Base-by-base conservation (phyloP, 2,329 filamentous ascomycete genomes). In the Penicillium sp. region DNA sequence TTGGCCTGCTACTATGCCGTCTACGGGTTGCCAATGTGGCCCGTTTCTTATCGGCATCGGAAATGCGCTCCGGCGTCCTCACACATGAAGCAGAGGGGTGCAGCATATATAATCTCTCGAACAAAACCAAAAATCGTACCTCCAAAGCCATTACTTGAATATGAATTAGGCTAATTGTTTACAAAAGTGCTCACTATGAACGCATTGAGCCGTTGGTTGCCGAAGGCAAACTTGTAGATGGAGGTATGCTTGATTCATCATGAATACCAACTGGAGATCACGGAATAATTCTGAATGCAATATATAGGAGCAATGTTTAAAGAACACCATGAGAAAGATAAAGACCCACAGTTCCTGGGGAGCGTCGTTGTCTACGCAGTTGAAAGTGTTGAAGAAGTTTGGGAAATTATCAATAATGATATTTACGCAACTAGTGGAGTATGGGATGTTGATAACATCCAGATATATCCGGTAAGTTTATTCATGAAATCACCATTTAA, bases 331-430 rank as follows among this genome's bases (percentile, higher is more conserved):
- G 24, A 44, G 15, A 47, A 58, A 36, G 52, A 46, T 1, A 32
- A 58, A 32, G 50, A 52, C 27, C 18, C 49, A 2, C 29, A 49
- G 12, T 60, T 62, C 20, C 33, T 44, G 26, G 61, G 60, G 4
- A 63, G 56, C 23, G 54, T 63, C 43, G 45, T 59, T 20, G 52
- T 63, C 6, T 61, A 58, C 44, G 54, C 50, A 1, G 61, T 36
- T 7, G 49, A 56, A 10, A 53, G 32, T 20, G 39, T 26, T 5
- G 58, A 60, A 27, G 58, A 61, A 15, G 59, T 60, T 4, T 50
- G 46, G 2, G 10, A 44, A 7, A 40, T 61, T 17, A 54, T 62
- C 7, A 46, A 52, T 3, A 52, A 54, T 4, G 58, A 64, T 18
- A 40, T 59, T 3, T 58, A 64, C 9, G 49, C 59, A 1, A 58